Conservation (phyloP, 768 basidiomycete genomes). For the Baorangia bicolor region DNA sequence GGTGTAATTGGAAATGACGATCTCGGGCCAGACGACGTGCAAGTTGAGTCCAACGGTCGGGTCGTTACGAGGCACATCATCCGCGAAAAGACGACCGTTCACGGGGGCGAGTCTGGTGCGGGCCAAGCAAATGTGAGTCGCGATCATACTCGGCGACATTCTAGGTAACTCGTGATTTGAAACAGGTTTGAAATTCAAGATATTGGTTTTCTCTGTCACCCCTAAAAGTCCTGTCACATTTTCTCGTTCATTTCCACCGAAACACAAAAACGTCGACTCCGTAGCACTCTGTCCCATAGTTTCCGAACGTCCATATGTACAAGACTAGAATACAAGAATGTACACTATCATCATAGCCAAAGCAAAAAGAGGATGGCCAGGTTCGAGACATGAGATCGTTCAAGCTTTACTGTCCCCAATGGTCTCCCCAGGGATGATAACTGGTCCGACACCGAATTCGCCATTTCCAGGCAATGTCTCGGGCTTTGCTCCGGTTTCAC, state of each 20-base stretch:
- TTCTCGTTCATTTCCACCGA: background rate
- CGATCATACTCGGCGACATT: background rate
- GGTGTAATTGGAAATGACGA: slow-evolving; percentile 30
- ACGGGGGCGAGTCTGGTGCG: background rate
- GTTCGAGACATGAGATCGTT: background rate
- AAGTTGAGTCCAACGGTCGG: slow-evolving; percentile 26
- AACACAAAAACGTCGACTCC: background rate
- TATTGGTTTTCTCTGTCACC: background rate
- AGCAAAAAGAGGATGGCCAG: too few species aligned
- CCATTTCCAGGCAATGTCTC: slow-evolving; percentile 29
- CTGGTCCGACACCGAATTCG: slow-evolving; percentile 28
- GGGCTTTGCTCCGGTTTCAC: slow-evolving; percentile 20
- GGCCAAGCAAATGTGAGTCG: slow-evolving; percentile 19
- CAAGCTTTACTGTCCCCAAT: slow-evolving; percentile 17
- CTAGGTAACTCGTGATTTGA: background rate
- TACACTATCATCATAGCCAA: background rate
- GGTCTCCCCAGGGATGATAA: slow-evolving; percentile 28
- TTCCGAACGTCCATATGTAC: background rate
- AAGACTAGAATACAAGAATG: background rate
- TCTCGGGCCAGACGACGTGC: slow-evolving; percentile 24
- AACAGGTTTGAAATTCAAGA: slow-evolving; percentile 13
- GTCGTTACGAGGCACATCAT: slow-evolving; percentile 19
- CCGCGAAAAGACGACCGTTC: slow-evolving; percentile 8
- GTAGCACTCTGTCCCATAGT: background rate
- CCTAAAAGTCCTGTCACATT: background rate